Evolutionary conservation across 768 basidiomycete genomes (phyloP), one percentile per base, ranked within the genome.

Genomic region (Pluteus cervinus): DNA sequence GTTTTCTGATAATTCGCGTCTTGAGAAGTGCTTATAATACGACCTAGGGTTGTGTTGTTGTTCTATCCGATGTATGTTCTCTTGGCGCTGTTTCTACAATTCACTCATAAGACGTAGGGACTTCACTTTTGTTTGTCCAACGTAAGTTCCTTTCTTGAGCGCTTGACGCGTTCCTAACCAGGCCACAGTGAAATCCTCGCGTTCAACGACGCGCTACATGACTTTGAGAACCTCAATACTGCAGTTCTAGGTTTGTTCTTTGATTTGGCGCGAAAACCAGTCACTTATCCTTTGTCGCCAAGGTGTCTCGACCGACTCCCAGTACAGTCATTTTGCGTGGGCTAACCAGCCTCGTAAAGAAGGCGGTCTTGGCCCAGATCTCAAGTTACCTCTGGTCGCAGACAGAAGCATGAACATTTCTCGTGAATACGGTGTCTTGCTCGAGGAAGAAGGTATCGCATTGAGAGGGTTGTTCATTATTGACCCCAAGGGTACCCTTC

Each of bases 51-150:
- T n/a, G 73, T 92, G 24, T 76, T 96, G 12, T 74, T 94, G 60
- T 93, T 94, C 68, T 96, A 96, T 65, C 92, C 92, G 4, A 76
- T 94, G 86, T 89, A 65, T 46, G 82, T 61, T 9, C 22, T 16
- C 31, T 36, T 39, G 11, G 33, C 17, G 7, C 12, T 18, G 12
- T 18, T 18, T 24, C 17, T 20, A 24, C 20, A 12, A 18, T 38
- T 24, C 11, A 36, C 49, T 10, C 23, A 17, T 26, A 28, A 33
- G 5, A 37, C 29, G 17, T 44, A 89, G 84, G 69, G 85, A 86
- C 53, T 89, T 87, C 61, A 88, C 87, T 25, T 87, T 86, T 48
- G 86, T 87, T 50, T 93, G 89, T 65, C 89, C 89, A n/a, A 92
- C 90, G 69, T 73, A 48, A 52, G 60, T 46, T 24, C 35, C 29